Evolutionary conservation across 1,284 basidiomycete genomes (phyloP).

Genomic region (Heterobasidion parviporum): DNA sequence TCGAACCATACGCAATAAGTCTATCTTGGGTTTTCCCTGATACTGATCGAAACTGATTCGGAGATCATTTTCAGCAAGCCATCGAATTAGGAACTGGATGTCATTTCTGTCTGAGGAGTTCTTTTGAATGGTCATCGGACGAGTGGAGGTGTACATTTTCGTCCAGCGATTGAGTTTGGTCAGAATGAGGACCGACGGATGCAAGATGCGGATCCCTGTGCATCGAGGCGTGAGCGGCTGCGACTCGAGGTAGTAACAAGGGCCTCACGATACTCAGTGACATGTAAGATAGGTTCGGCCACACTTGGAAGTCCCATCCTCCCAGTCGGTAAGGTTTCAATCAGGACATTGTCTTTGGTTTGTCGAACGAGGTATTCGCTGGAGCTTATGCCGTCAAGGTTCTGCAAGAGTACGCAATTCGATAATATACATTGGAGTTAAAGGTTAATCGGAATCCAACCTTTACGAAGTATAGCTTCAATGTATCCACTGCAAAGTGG

Average conservation of each 20-base stretch:
- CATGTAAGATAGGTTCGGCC: conserved; percentile 14
- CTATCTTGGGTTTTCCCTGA: conserved; percentile 18
- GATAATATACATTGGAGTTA: not conserved
- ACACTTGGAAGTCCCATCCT: conserved; percentile 20
- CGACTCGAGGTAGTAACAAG: not conserved
- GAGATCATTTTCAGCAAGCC: conserved; percentile 17
- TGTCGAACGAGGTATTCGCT: conserved; percentile 11
- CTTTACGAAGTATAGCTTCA: conserved; percentile 24
- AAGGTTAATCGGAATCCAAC: conserved; percentile 8
- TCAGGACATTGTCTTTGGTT: conserved; percentile 20
- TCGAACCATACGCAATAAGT: conserved; percentile 19
- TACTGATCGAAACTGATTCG: conserved; percentile 21
- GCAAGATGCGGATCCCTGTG: conserved; percentile 20
- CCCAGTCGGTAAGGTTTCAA: conserved; percentile 22
- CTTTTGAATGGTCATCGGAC: conserved; percentile 21
- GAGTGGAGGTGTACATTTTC: conserved; percentile 14
- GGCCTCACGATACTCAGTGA: conserved; percentile 5
- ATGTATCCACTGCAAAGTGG: conserved; percentile 17
- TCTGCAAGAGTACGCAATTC: not conserved
- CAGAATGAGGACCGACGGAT: conserved; percentile 23
- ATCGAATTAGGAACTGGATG: conserved; percentile 20
- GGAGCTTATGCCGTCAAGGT: not conserved
- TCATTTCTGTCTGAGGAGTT: conserved; percentile 16
- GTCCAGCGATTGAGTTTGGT: conserved; percentile 29
- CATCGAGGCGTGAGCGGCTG: not conserved